Conservation (phyloP, 2,329 filamentous ascomycete genomes). For the Cytospora piceicola region DNA sequence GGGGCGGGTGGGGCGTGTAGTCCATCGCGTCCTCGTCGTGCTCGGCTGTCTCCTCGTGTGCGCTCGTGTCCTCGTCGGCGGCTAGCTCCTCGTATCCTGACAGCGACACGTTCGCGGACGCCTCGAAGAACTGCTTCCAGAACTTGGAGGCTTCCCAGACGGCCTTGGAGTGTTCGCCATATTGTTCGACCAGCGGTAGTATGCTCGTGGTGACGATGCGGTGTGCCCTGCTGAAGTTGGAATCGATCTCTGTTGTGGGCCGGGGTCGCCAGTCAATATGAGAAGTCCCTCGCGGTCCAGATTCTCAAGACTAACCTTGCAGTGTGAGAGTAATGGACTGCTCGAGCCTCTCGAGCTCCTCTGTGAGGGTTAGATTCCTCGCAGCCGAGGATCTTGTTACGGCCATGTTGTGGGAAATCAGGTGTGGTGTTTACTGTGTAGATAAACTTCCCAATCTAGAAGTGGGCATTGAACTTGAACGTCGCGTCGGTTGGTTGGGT, state of each 20-base stretch:
- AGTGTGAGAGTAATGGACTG: conserved; percentile 95
- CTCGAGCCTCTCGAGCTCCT: conserved; percentile 94
- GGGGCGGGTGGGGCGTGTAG: conserved; percentile 36
- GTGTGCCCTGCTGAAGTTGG: conserved; percentile 96
- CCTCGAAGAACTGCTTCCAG: conserved; percentile 99
- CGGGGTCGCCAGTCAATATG: background rate
- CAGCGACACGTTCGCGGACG: conserved; percentile 94
- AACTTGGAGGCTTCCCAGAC: conserved; percentile 99
- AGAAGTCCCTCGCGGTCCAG: background rate
- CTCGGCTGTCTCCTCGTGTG: conserved; percentile 55
- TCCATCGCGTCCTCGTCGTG: conserved; percentile 55
- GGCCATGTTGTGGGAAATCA: conserved; percentile 48
- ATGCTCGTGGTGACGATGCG: conserved; percentile 95
- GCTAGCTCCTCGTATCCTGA: conserved; percentile 89
- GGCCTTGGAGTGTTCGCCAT: conserved; percentile 87
- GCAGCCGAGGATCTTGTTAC: conserved; percentile 51
- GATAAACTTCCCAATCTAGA: conserved; percentile 7
- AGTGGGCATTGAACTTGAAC: conserved; percentile 16
- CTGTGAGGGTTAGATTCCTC: conserved; percentile 76
- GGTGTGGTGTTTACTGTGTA: background rate
- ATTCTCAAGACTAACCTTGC: conserved; percentile 66
- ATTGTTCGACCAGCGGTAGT: conserved; percentile 90
- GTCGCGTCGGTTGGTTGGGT: conserved; percentile 25
- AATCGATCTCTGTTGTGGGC: conserved; percentile 78
- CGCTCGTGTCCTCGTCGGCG: conserved; percentile 62